Evolutionary conservation across 2,329 filamentous ascomycete species (phyloP).

Genomic region (Fusarium praegraminearum): DNA sequence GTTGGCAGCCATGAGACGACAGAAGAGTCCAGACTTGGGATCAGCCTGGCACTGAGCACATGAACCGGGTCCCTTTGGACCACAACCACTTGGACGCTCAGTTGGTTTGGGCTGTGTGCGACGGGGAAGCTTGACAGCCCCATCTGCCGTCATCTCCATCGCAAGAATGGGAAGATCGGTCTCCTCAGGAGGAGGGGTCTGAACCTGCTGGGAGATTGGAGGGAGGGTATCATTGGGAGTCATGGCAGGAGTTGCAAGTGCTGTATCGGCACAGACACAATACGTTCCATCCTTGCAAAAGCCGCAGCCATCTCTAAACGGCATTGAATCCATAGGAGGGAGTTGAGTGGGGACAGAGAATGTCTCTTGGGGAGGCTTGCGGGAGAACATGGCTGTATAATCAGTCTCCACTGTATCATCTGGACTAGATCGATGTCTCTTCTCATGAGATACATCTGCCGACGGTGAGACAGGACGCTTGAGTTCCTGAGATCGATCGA

Average conservation of each 20-base stretch:
- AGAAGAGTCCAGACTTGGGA: slow-evolving; percentile 85
- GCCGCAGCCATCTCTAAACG: slow-evolving; percentile 77
- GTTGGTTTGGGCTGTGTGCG: slow-evolving; percentile 50
- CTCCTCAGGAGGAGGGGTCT: slow-evolving; percentile 71
- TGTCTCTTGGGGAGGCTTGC: slow-evolving; percentile 53
- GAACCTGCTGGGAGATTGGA: slow-evolving; percentile 61
- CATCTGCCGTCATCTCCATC: slow-evolving; percentile 70
- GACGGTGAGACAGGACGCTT: slow-evolving; percentile 65
- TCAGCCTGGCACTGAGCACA: slow-evolving; percentile 83
- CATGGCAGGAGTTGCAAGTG: slow-evolving; percentile 56
- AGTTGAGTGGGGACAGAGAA: slow-evolving; percentile 52
- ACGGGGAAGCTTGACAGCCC: slow-evolving; percentile 69
- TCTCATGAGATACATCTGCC: slow-evolving; percentile 60
- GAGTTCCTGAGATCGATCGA: slow-evolving; percentile 53
- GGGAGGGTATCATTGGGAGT: slow-evolving; percentile 57
- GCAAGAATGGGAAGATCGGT: slow-evolving; percentile 66
- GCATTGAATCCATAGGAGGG: slow-evolving; percentile 54
- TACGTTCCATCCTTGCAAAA: slow-evolving; percentile 87
- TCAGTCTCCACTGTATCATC: slow-evolving; percentile 76
- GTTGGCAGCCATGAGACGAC: slow-evolving; percentile 80
- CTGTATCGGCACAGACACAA: slow-evolving; percentile 80
- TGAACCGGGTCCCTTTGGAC: slow-evolving; percentile 79
- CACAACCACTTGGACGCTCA: slow-evolving; percentile 60
- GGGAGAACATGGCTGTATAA: slow-evolving; percentile 75
- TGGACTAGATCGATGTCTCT: slow-evolving; percentile 62